Percentiles rank a stretch among this genome's conserved stretches.
These are phyloP conservation scores for Pterocarpus macrocarpus DNA, from an alignment of 306 rosid genomes.

Conservation along the genomic window DNA sequence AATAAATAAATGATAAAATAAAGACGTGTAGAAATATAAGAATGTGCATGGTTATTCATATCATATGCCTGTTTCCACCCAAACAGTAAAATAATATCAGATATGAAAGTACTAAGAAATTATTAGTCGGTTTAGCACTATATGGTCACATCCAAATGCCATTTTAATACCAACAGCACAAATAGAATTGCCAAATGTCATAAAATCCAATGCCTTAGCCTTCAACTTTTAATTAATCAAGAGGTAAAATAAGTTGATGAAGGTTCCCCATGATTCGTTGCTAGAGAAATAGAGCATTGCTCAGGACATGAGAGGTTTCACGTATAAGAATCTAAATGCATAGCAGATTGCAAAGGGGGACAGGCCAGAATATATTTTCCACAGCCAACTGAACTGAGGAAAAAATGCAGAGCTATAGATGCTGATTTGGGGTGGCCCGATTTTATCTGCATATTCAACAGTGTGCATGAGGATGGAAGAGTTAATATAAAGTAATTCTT, in stretches of 20 bases:
- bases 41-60: too few species aligned
- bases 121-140: too few species aligned
- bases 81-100: too few species aligned
- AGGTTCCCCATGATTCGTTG: not conserved
- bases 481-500: too few species aligned
- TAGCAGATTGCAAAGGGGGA: not conserved
- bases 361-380: not conserved
- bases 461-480: not conserved
- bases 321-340: not conserved
- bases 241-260: not conserved
- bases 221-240: not conserved
- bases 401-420: not conserved
- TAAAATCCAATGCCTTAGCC: not conserved
- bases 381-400: slow-evolving; percentile 5
- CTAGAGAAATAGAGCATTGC: not conserved
- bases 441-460: slow-evolving; percentile 4
- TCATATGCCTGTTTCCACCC: too few species aligned
- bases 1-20: too few species aligned
- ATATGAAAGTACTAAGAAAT: too few species aligned
- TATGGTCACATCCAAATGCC: too few species aligned
- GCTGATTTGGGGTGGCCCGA: not conserved
- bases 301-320: not conserved
- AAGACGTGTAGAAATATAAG: too few species aligned
- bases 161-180: too few species aligned
- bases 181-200: too few species aligned